Percentiles rank a stretch among this genome's conserved stretches.
Conservation (phyloP, 2,329 filamentous ascomycete genomes). For the Colletotrichum australisinense region DNA sequence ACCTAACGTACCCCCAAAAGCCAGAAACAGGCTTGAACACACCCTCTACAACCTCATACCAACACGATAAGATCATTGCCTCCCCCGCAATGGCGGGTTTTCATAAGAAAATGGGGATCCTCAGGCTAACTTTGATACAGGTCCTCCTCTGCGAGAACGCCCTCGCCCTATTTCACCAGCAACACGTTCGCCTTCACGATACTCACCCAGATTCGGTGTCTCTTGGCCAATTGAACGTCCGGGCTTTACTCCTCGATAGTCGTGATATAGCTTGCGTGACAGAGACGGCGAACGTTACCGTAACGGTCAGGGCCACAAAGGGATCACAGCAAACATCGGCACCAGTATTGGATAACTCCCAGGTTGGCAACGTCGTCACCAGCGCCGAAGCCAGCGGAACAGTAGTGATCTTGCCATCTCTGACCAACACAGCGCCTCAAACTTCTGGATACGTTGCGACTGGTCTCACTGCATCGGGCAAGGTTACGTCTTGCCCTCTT, state of each 20-base stretch:
- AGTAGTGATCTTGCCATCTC: constrained; percentile 42
- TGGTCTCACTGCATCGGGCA: constrained; percentile 34
- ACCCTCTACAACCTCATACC: not conserved
- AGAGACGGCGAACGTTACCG: constrained; percentile 27
- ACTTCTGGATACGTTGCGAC: constrained; percentile 45
- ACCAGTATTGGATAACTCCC: constrained; percentile 5
- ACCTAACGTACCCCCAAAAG: not conserved
- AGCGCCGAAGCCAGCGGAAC: constrained; percentile 41
- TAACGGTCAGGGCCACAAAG: constrained; percentile 24
- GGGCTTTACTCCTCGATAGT: constrained; percentile 15
- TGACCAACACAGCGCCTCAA: constrained; percentile 44
- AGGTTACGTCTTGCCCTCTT: constrained; percentile 39
- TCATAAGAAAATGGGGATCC: constrained; percentile 16
- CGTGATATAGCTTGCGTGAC: constrained; percentile 28
- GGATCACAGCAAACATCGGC: constrained; percentile 18
- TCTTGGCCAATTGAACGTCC: constrained; percentile 9
- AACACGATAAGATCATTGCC: constrained; percentile 15
- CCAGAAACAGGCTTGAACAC: not conserved
- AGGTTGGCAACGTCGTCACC: constrained; percentile 42
- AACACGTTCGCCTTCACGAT: constrained; percentile 31
- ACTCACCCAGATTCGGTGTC: constrained; percentile 34
- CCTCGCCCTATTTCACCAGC: constrained; percentile 28
- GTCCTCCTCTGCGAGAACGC: constrained; percentile 26
- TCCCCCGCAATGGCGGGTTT: constrained; percentile 27
- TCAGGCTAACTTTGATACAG: constrained; percentile 34